phyloP scores from a whole-genome alignment of 441 rosid genomes.

The Brassica balearica region DNA sequence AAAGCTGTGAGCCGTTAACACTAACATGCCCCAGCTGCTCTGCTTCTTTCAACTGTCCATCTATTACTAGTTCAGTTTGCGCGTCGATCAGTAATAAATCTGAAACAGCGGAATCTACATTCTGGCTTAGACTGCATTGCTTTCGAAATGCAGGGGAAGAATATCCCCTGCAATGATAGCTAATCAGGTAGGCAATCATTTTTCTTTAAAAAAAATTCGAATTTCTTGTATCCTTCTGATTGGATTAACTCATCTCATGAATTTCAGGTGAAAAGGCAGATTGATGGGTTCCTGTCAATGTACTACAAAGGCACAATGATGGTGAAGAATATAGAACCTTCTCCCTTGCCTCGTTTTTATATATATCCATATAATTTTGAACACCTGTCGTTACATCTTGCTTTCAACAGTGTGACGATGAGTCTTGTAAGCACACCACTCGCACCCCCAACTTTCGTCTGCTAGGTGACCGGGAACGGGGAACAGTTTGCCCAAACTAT shows the following conservation, averaged over 20 bases:
- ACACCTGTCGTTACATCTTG: background rate
- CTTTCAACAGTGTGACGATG: constrained; percentile 81
- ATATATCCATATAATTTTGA: no score
- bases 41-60: constrained; percentile 72
- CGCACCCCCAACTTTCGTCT: constrained; percentile 67
- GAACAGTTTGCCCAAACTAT: constrained; percentile 92
- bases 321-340: constrained; percentile 55
- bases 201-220: background rate
- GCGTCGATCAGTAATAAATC: constrained; percentile 45
- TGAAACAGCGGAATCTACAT: constrained; percentile 54
- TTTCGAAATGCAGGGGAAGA: constrained; percentile 69
- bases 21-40: constrained; percentile 93
- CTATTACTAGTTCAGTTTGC: constrained; percentile 63
- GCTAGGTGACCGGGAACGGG: constrained; percentile 83
- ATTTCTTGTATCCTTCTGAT: background rate
- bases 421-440: constrained; percentile 83
- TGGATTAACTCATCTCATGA: constrained; percentile 13
- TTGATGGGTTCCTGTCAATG: constrained; percentile 66
- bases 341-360: background rate
- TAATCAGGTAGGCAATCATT: constrained; percentile 66
- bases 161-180: constrained; percentile 80
- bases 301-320: constrained; percentile 90
- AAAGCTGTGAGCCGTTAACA: constrained; percentile 74
- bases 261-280: constrained; percentile 86
- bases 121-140: constrained; percentile 80